These are phyloP conservation scores for Cydonia oblonga DNA, from an alignment of 331 rosid genomes.

Conservation along the genomic window DNA sequence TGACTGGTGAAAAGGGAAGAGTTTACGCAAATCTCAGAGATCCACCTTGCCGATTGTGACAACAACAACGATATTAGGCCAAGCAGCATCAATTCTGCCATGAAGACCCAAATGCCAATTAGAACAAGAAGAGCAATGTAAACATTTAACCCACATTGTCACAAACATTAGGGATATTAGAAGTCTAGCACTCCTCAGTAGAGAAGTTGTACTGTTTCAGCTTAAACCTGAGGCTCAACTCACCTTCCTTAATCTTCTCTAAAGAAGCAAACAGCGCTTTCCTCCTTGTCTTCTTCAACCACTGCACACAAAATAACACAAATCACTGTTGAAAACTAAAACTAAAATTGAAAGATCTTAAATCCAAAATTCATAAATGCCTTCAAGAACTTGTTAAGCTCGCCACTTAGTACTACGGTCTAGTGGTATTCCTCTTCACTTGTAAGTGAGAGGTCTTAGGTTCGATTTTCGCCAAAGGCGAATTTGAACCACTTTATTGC, in stretches of 20 bases:
- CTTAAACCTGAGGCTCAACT: not conserved
- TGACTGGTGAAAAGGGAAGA: constrained; percentile 66
- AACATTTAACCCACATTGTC: not conserved
- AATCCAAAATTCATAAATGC: not conserved
- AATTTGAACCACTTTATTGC: no score
- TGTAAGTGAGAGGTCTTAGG: no score
- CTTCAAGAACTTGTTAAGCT: not conserved
- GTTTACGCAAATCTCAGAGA: constrained; percentile 79
- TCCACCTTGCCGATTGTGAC: constrained; percentile 86
- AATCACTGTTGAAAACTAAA: not conserved
- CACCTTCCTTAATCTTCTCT: constrained; percentile 95
- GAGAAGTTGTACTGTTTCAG: no score
- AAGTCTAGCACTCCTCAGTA: not conserved
- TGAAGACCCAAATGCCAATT: constrained; percentile 10
- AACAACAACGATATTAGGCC: constrained; percentile 84
- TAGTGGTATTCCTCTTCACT: no score
- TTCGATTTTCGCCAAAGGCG: no score
- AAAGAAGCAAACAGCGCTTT: constrained; percentile 86
- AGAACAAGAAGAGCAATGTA: not conserved
- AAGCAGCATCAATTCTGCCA: constrained; percentile 91
- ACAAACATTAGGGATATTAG: not conserved
- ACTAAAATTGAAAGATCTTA: not conserved
- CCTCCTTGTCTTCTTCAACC: constrained; percentile 80
- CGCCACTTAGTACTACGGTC: no score
- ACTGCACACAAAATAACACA: constrained; percentile 31